phyloP scores from a whole-genome alignment of 441 rosid genomes.

The Syzygium syzygioides region DNA sequence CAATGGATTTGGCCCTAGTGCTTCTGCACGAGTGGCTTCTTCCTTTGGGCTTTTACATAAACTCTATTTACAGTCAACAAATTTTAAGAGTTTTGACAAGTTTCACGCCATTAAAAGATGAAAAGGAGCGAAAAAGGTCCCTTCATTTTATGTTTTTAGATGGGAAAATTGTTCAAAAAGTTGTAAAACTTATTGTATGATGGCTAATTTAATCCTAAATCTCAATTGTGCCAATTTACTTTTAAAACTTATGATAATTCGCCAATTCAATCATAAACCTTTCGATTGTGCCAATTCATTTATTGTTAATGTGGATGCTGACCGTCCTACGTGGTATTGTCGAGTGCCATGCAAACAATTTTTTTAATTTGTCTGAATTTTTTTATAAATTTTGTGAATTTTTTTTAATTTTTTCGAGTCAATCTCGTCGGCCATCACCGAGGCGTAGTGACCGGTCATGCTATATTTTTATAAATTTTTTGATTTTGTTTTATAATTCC shows the following conservation, averaged over 20 bases:
- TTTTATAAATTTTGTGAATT: too few relatives aligned
- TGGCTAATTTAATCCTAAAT: background rate
- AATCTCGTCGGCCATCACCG: too few relatives aligned
- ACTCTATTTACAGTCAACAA: background rate
- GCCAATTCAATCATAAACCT: accelerated
- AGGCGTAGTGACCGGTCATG: too few relatives aligned
- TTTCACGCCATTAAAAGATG: background rate
- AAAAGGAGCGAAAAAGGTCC: background rate
- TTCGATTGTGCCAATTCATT: accelerated
- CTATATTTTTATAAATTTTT: too few relatives aligned
- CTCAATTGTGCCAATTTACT: background rate
- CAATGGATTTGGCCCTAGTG: background rate
- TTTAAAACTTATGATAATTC: accelerated
- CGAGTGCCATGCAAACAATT: too few relatives aligned
- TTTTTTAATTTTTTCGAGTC: too few relatives aligned
- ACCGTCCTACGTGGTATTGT: too few relatives aligned
- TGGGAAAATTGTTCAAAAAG: background rate
- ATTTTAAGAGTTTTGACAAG: background rate
- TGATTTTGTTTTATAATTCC: too few relatives aligned
- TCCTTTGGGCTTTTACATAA: background rate
- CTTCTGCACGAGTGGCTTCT: background rate
- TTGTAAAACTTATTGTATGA: background rate
- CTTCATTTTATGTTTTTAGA: background rate
- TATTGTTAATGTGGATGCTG: too few relatives aligned
- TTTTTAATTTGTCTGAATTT: too few relatives aligned